Percentiles rank a stretch among this genome's conserved stretches.
Evolutionary conservation across 2,329 filamentous ascomycete species (phyloP).

Genomic region (Exutisphaerella laricina): DNA sequence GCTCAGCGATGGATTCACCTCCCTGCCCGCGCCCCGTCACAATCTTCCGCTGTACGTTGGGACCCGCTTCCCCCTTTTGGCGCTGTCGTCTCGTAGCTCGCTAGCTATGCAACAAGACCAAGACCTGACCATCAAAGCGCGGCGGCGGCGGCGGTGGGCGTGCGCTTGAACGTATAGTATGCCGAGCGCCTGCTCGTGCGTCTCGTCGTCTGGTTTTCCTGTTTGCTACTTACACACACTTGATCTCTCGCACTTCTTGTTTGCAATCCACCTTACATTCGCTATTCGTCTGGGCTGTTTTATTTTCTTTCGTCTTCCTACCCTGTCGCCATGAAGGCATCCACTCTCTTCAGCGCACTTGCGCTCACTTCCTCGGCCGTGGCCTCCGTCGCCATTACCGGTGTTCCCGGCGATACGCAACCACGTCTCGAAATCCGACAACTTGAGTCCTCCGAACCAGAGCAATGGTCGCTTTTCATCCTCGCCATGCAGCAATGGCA

Average conservation of each 20-base stretch:
- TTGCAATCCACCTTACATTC: background rate
- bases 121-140: background rate
- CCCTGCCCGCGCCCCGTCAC: background rate
- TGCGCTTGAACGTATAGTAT: background rate
- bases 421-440: constrained; percentile 19
- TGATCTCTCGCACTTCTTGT: background rate
- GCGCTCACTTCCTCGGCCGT: constrained; percentile 1
- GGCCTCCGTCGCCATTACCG: constrained; percentile 3
- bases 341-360: constrained; percentile 4
- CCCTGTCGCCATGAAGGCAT: constrained; percentile 1
- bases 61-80: background rate
- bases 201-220: background rate
- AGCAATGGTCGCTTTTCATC: constrained; percentile 21
- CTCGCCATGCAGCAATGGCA: constrained; percentile 18
- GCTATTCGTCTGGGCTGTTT: background rate
- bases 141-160: too few relatives aligned
- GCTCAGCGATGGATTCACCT: background rate
- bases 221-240: background rate
- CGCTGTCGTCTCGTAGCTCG: background rate
- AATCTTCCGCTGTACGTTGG: background rate
- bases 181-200: background rate
- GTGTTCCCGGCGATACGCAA: constrained; percentile 5
- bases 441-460: constrained; percentile 12
- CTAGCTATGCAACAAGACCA: background rate
- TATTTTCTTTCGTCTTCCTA: background rate